A percentile compares a stretch with the other conserved stretches of the same genome.
These are phyloP conservation scores for Pisolithus albus DNA, from an alignment of 768 basidiomycete genomes.

Conservation along the genomic window DNA sequence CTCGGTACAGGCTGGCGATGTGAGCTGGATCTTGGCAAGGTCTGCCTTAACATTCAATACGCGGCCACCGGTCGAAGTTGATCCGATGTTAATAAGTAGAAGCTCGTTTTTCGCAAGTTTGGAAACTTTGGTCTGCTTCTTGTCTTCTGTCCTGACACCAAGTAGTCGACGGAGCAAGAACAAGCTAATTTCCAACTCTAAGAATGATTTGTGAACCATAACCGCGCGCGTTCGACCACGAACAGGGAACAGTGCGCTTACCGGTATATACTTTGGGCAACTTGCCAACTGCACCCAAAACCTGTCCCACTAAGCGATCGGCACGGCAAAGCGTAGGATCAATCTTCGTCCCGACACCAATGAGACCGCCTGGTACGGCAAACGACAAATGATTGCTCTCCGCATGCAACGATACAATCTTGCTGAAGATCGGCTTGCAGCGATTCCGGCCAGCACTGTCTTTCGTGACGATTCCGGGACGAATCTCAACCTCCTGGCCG, in stretches of 20 bases:
- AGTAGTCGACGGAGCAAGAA: conserved; percentile 93
- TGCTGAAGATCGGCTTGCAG: conserved; percentile 90
- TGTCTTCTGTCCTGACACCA: conserved; percentile 99
- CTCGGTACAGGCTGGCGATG: conserved; percentile 93
- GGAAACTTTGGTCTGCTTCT: conserved; percentile 94
- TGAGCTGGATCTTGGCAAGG: conserved; percentile 89
- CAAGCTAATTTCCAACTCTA: conserved; percentile 86
- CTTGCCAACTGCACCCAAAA: conserved; percentile 90
- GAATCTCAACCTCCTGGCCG: conserved; percentile 92
- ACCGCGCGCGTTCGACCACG: no score
- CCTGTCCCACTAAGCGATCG: conserved; percentile 94
- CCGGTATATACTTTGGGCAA: conserved; percentile 90
- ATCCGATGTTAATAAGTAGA: conserved; percentile 95
- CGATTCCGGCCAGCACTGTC: conserved; percentile 83
- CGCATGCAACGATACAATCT: conserved; percentile 86
- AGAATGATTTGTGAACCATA: not conserved
- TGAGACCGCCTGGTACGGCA: conserved; percentile 95
- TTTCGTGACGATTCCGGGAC: conserved; percentile 95
- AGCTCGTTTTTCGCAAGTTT: conserved; percentile 90
- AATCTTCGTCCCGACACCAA: conserved; percentile 96
- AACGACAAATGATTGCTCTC: conserved; percentile 93
- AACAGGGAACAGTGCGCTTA: conserved; percentile 16
- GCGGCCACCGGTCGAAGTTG: conserved; percentile 93
- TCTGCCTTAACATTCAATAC: conserved; percentile 93
- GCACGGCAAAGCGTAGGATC: conserved; percentile 96